Evolutionary conservation across 305 asterid genomes (phyloP).

Genomic region (Ilex paraguariensis): DNA sequence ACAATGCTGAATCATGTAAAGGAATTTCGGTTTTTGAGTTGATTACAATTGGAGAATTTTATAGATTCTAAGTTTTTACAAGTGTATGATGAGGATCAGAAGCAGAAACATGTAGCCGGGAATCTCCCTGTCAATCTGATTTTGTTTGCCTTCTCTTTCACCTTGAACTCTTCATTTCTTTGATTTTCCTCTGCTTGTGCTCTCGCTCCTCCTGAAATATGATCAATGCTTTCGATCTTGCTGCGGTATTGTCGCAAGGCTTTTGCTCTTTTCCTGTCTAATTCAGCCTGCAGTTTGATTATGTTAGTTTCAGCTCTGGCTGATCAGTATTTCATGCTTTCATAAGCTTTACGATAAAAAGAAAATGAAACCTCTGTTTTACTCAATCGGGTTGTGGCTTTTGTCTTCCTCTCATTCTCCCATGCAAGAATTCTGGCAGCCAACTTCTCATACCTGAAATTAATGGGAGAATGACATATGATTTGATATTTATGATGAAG

Average conservation of each 20-base stretch:
- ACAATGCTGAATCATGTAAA: background rate
- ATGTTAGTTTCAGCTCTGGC: conserved; percentile 5
- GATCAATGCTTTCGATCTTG: conserved; percentile 43
- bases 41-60: background rate
- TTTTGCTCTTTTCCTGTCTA: conserved; percentile 55
- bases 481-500: too few relatives aligned
- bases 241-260: conserved; percentile 33
- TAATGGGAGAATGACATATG: conserved; percentile 1
- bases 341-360: background rate
- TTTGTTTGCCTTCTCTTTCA: conserved; percentile 59
- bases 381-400: conserved; percentile 43
- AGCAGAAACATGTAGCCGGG: conserved; percentile 69
- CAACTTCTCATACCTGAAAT: conserved; percentile 67
- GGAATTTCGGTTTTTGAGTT: conserved; percentile 3
- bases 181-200: conserved; percentile 56
- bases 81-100: conserved; percentile 27
- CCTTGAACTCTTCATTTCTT: conserved; percentile 59
- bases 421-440: conserved; percentile 45
- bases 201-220: conserved; percentile 52
- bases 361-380: conserved; percentile 49
- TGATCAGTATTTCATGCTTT: background rate
- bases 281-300: conserved; percentile 51
- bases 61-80: conserved; percentile 4
- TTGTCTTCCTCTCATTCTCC: conserved; percentile 66
- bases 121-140: conserved; percentile 76